Percentiles rank a stretch among this genome's conserved stretches.
phyloP scores from a whole-genome alignment of 495 filamentous ascomycete genomes.

The Talaromyces proteolyticus region DNA sequence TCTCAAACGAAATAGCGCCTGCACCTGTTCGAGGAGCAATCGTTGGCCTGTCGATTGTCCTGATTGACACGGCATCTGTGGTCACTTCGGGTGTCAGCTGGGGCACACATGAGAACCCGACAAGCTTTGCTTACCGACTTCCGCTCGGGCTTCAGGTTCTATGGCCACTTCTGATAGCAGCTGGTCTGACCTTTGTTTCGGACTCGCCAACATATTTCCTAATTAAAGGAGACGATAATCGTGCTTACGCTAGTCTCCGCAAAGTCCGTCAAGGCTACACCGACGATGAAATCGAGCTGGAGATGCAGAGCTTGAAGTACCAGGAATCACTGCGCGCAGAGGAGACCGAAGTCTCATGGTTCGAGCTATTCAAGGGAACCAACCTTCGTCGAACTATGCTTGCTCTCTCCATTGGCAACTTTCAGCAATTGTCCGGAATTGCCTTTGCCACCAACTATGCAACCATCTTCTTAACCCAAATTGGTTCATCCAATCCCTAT shows the following conservation, averaged over 20 bases:
- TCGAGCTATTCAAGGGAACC: conserved; percentile 17
- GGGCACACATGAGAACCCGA: conserved; percentile 15
- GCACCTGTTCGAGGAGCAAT: conserved; percentile 21
- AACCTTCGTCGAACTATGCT: conserved; percentile 26
- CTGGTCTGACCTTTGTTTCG: conserved; percentile 21
- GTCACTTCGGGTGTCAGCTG: conserved; percentile 16
- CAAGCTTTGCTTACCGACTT: conserved; percentile 21
- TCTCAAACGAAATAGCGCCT: conserved; percentile 17
- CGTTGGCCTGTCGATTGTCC: conserved; percentile 8
- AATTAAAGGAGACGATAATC: conserved; percentile 10
- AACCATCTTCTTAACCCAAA: conserved; percentile 22
- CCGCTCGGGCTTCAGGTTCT: conserved; percentile 21
- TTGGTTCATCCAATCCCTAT: background rate
- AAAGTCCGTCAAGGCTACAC: conserved; percentile 4
- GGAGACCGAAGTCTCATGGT: conserved; percentile 12
- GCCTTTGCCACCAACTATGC: conserved; percentile 24
- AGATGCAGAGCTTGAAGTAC: conserved; percentile 4
- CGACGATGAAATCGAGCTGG: conserved; percentile 9
- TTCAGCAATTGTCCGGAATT: conserved; percentile 25
- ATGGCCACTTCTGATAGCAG: conserved; percentile 14
- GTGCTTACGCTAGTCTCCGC: conserved; percentile 14
- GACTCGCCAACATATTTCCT: conserved; percentile 23
- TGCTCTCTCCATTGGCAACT: conserved; percentile 18
- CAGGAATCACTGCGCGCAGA: conserved; percentile 1
- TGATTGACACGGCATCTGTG: background rate